Conservation (phyloP, 2,329 filamentous ascomycete genomes). For the Cadophora sp. region DNA sequence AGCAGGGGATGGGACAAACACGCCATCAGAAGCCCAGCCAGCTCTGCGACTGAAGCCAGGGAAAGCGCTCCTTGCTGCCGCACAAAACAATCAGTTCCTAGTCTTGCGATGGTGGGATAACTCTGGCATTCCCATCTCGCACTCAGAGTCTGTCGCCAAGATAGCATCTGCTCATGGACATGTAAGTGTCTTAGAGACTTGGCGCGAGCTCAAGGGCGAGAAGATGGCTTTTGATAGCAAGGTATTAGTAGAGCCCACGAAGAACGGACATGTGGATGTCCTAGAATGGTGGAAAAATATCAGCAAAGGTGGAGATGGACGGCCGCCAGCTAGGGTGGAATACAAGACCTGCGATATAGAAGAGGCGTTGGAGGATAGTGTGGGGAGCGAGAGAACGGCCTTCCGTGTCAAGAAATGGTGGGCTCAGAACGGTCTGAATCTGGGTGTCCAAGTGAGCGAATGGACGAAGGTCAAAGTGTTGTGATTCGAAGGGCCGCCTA, state of each 20-base stretch:
- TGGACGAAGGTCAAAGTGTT: slow-evolving; percentile 71
- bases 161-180: slow-evolving; percentile 86
- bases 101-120: slow-evolving; percentile 89
- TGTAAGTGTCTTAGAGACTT: slow-evolving; percentile 82
- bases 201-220: slow-evolving; percentile 76
- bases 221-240: slow-evolving; percentile 83
- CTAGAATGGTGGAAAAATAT: slow-evolving; percentile 88
- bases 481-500: slow-evolving; percentile 11
- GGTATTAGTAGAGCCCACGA: slow-evolving; percentile 85
- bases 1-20: slow-evolving; percentile 28
- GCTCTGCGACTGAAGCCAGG: slow-evolving; percentile 75
- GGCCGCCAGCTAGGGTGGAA: slow-evolving; percentile 74
- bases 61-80: slow-evolving; percentile 82
- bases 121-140: slow-evolving; percentile 78
- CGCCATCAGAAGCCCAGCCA: slow-evolving; percentile 39
- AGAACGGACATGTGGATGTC: slow-evolving; percentile 82
- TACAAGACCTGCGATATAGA: slow-evolving; percentile 97
- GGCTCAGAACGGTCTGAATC: slow-evolving; percentile 74
- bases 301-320: slow-evolving; percentile 58
- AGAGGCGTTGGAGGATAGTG: slow-evolving; percentile 88
- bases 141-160: slow-evolving; percentile 83
- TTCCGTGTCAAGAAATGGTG: slow-evolving; percentile 84
- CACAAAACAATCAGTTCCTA: slow-evolving; percentile 79
- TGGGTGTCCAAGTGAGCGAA: slow-evolving; percentile 73
- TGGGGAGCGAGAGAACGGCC: slow-evolving; percentile 65